These are phyloP conservation scores for Bruguiera sexangula DNA, from an alignment of 345 rosid species.

Conservation along the genomic window DNA sequence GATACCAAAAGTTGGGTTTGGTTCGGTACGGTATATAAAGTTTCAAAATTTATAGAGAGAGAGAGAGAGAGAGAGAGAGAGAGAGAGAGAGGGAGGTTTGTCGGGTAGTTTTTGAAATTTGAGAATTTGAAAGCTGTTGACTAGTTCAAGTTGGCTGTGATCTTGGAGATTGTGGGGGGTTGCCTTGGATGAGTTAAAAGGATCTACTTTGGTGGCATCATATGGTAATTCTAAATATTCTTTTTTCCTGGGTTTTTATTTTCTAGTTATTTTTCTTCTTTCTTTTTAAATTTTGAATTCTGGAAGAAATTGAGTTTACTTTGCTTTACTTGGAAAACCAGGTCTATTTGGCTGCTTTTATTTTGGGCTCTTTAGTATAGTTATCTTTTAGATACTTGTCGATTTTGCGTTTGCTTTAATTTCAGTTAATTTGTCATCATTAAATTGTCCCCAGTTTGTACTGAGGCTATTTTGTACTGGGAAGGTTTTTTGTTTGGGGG, in stretches of 20 bases:
- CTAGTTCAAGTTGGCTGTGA: background rate
- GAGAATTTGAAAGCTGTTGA: background rate
- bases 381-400: slow-evolving; percentile 2
- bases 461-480: too few relatives aligned
- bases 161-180: slow-evolving; percentile 5
- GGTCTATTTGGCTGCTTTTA: background rate
- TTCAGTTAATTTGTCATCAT: slow-evolving; percentile 2
- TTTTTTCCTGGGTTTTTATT: background rate
- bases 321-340: background rate
- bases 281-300: background rate
- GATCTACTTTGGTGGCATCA: slow-evolving; percentile 25
- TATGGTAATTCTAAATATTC: slow-evolving; percentile 25
- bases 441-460: background rate
- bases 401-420: background rate
- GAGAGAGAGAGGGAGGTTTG: slow-evolving; percentile 2
- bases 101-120: background rate
- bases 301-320: background rate
- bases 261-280: background rate
- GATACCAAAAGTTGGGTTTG: slow-evolving; percentile 1
- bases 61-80: slow-evolving; percentile 11
- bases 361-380: background rate
- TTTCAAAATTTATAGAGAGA: too few relatives aligned
- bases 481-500: too few relatives aligned
- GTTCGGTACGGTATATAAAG: slow-evolving; percentile 2
- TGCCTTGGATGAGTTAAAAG: slow-evolving; percentile 30